Evolutionary conservation across 192 early-diverging fungal genomes (phyloP).

Genomic region (Spizellomyces punctatus): DNA sequence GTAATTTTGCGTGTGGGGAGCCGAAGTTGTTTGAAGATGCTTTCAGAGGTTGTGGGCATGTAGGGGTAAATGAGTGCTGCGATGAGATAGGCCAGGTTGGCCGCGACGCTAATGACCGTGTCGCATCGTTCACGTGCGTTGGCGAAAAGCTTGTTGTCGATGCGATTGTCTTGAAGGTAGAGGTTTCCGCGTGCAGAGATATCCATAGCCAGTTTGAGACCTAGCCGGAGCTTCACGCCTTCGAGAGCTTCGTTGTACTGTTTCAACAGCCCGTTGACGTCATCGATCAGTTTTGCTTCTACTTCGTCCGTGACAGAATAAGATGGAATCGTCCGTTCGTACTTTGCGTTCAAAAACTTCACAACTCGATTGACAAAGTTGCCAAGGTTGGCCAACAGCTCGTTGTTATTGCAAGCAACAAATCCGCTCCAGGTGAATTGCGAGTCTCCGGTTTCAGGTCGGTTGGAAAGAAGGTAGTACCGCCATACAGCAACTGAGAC

Average conservation of each 20-base stretch:
- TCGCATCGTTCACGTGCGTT: slow-evolving; percentile 81
- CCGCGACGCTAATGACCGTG: slow-evolving; percentile 77
- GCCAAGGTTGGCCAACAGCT: slow-evolving; percentile 92
- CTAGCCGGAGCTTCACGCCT: slow-evolving; percentile 80
- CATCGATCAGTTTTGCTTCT: slow-evolving; percentile 77
- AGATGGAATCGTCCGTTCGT: slow-evolving; percentile 78
- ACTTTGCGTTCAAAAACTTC: slow-evolving; percentile 92
- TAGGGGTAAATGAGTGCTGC: slow-evolving; percentile 86
- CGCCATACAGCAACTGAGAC: slow-evolving; percentile 94
- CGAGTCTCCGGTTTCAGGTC: slow-evolving; percentile 91
- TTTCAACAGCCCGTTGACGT: slow-evolving; percentile 76
- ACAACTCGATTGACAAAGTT: slow-evolving; percentile 98
- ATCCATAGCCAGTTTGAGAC: slow-evolving; percentile 86
- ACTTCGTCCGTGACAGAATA: slow-evolving; percentile 51
- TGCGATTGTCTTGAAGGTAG: slow-evolving; percentile 91
- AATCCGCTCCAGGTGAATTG: slow-evolving; percentile 94
- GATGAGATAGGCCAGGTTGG: slow-evolving; percentile 91
- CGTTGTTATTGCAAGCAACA: slow-evolving; percentile 91
- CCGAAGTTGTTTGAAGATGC: slow-evolving; percentile 84
- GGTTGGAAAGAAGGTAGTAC: slow-evolving; percentile 90
- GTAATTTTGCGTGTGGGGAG: slow-evolving; percentile 76
- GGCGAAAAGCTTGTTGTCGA: slow-evolving; percentile 87
- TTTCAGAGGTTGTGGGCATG: slow-evolving; percentile 85
- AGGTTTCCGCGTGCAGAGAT: slow-evolving; percentile 92
- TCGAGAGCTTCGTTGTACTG: slow-evolving; percentile 82